Base-by-base conservation (phyloP, 768 basidiomycete species). In the Mycena vulgaris region DNA sequence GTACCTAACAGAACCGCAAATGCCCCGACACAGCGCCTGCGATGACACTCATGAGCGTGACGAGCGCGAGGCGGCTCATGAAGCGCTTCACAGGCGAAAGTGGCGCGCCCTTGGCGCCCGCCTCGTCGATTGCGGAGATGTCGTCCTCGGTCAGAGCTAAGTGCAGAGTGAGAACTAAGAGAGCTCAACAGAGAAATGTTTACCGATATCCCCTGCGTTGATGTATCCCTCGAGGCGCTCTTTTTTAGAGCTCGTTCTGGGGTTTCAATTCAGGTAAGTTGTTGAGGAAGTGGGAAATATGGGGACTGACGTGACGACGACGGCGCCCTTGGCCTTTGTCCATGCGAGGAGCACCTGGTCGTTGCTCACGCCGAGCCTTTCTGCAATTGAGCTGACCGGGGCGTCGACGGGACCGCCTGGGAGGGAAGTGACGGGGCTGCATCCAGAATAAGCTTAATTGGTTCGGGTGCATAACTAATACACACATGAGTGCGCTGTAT, bases 341-440 rank as follows among this genome's bases (percentile, higher is more conserved):
- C 93, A 93, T 0, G 92, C 91, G 10, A 93, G 83, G 6, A 94
- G 81, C 11, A 93, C 86, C 76, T 94, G 93, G 66, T 93, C 92
- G 2, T 86, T 81, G 3, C 86, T 86, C 21, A 84, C 88, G 10
- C 83, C 81, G 27, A 89, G 83, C 8, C 86, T 81, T 11, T 81
- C 75, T 0, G 91, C 88, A 39, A 93, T 90, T 19, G 80, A 78
- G 39, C 83, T 81, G 49, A 93, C 78, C 0, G 90, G 90, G 27
- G 79, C 83, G 74, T 92, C 91, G 13, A 93, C 82, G 3, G 92
- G 89, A 4, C 92, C 92, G 3, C 89, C 90, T 1, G 89, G 88
- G 47, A 79, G 79, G 27, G 76, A 76, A 0, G 90, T 93, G 42
- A 94, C 82, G 8, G 92, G 92, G 60, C 90, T 91, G 69, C 35